These are phyloP conservation scores for Neocatenulostroma microsporum DNA, from an alignment of 2,329 filamentous ascomycete genomes.

Conservation along the genomic window DNA sequence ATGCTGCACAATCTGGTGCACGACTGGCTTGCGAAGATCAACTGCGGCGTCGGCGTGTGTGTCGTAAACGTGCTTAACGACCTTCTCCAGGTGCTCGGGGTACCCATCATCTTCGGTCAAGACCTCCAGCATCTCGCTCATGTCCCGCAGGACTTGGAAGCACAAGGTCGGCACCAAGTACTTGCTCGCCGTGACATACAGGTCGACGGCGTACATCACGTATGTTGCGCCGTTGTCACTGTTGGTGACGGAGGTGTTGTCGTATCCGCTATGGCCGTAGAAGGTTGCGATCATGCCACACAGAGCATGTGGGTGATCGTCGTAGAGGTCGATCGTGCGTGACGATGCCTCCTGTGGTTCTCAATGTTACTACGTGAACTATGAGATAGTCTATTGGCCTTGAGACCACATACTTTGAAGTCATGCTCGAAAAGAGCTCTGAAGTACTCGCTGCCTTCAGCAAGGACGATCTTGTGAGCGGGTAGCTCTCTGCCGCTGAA, in stretches of 20 bases:
- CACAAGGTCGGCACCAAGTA: constrained; percentile 6
- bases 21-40: neutral
- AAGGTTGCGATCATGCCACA: constrained; percentile 2
- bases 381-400: neutral
- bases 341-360: constrained; percentile 4
- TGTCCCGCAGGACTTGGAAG: constrained; percentile 1
- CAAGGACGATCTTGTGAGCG: constrained; percentile 4
- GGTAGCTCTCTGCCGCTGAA: constrained; percentile 1
- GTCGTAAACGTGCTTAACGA: constrained; percentile 4
- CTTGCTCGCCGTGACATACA: constrained; percentile 7
- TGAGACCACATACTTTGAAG: constrained; percentile 5
- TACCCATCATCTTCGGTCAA: neutral
- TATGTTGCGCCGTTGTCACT: neutral
- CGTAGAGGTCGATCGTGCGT: constrained; percentile 3
- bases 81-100: neutral
- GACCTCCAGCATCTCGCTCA: constrained; percentile 2
- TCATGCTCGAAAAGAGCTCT: constrained; percentile 1
- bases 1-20: neutral
- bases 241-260: constrained; percentile 1
- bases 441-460: constrained; percentile 6
- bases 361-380: no score
- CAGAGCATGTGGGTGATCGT: constrained; percentile 7
- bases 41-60: neutral
- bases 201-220: constrained; percentile 1
- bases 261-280: constrained; percentile 6